phyloP scores from a whole-genome alignment of 257 asterid species.

The Cynanchum wilfordii region DNA sequence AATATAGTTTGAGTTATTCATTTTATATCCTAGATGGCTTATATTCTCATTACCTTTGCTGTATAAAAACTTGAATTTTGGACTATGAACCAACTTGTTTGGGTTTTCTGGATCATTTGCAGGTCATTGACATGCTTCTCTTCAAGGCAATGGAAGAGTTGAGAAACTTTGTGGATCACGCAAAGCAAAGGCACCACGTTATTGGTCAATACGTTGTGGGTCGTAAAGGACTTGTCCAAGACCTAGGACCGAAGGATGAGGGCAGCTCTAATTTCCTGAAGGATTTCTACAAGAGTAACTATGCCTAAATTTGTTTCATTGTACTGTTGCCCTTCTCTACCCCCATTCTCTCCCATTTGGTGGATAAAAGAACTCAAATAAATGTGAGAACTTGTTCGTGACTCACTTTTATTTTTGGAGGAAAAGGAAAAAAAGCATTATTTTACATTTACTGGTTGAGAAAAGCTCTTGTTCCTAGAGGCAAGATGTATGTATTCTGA shows the following conservation, averaged over 20 bases:
- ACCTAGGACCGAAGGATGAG: slow-evolving; percentile 41
- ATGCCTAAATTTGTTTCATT: slow-evolving; percentile 37
- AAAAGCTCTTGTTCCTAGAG: neutral
- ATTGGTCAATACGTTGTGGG: slow-evolving; percentile 74
- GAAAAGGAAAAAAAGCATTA: neutral
- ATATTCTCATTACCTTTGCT: neutral
- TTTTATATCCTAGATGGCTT: neutral
- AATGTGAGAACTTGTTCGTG: neutral
- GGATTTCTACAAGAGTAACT: slow-evolving; percentile 72
- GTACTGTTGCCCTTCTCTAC: neutral
- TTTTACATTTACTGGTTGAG: neutral
- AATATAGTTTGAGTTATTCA: too few relatives aligned
- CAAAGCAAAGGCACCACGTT: slow-evolving; percentile 94
- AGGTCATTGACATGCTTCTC: slow-evolving; percentile 87
- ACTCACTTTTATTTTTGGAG: neutral
- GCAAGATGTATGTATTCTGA: neutral
- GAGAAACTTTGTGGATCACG: slow-evolving; percentile 67
- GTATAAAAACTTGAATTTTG: neutral
- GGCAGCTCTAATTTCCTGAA: slow-evolving; percentile 63
- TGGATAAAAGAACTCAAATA: neutral
- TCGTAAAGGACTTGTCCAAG: slow-evolving; percentile 39
- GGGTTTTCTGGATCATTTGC: slow-evolving; percentile 14
- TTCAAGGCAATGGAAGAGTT: slow-evolving; percentile 86
- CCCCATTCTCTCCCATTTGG: neutral
- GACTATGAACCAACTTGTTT: neutral